These are phyloP conservation scores for Epichloe amarillans DNA, from an alignment of 2,329 filamentous ascomycete species.

Conservation along the genomic window DNA sequence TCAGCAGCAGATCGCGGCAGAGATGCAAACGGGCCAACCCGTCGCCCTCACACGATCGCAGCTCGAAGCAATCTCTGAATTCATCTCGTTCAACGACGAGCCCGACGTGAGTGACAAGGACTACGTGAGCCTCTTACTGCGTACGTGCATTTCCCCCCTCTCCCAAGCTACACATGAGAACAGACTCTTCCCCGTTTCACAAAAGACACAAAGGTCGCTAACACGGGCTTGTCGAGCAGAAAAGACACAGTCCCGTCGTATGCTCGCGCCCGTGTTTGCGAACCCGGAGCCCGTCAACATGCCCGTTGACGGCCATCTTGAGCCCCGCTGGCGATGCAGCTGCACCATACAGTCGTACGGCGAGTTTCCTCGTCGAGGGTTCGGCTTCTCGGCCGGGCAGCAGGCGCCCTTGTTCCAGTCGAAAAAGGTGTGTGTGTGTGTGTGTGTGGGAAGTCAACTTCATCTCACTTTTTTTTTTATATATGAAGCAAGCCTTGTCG, in stretches of 20 bases:
- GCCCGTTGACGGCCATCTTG: slow-evolving; percentile 11
- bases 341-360: slow-evolving; percentile 13
- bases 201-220: neutral
- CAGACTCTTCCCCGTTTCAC: no score
- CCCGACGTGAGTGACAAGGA: slow-evolving; percentile 14
- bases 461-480: no score
- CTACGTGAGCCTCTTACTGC: slow-evolving; percentile 17
- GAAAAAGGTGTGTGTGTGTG: slow-evolving; percentile 28
- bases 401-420: slow-evolving; percentile 24
- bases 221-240: slow-evolving; percentile 5
- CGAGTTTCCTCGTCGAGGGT: slow-evolving; percentile 18
- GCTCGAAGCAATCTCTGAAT: slow-evolving; percentile 24
- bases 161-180: neutral
- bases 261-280: slow-evolving; percentile 6
- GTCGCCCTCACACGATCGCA: slow-evolving; percentile 26
- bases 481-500: no score
- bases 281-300: slow-evolving; percentile 9
- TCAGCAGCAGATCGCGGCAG: slow-evolving; percentile 24
- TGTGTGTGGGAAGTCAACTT: no score
- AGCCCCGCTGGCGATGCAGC: slow-evolving; percentile 13
- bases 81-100: slow-evolving; percentile 21
- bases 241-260: slow-evolving; percentile 6
- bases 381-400: slow-evolving; percentile 18
- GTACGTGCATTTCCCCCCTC: slow-evolving; percentile 9
- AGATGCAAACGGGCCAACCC: slow-evolving; percentile 17